Evolutionary conservation across 805 yeast species (phyloP), one percentile per base, ranked within the genome.

Genomic region (Saccharomycopsis sp.): DNA sequence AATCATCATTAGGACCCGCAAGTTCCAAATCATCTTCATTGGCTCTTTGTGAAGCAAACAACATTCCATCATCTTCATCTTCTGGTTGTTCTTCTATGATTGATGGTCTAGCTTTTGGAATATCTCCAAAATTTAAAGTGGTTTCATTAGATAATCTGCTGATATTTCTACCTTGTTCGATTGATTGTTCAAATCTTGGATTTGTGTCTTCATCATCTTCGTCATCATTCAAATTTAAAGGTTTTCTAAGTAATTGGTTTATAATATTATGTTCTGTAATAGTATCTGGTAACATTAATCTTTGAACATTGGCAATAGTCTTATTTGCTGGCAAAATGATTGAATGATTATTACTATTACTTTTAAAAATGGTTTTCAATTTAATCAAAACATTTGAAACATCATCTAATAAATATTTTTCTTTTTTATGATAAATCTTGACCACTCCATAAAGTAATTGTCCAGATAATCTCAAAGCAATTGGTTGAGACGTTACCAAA

Each of bases 361-460:
- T 57, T 40, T 57, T 64, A 58, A 84, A 81, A 2, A 84, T 72
- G 27, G 80, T 70, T 53, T 81, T 83, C 53, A 87, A 64, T 51
- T 76, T 79, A 48, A 75, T 60, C 44, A 86, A 58, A 3, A 86
- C 80, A 50, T 83, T 94, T 36, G 76, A 70, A 31, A 85, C 89
- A 55, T 88, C 96, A 41, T 85, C 94, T 37, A 82, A 63, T 19
- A 88, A 62, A 49, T 83, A 83, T 50, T 79, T 80, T 21, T 95
- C 85, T 58, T 88, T 84, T 45, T 89, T 66, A 10, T 92, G 78
- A 58, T 86, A 88, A 18, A 88, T 88, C 42, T 85, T 68, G 27
- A 85, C 94, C 3, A 88, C 85, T 37, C 96, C 96, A 41, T 82
- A 75, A 30, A 88, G 64, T 39, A 88, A 64, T 54, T 87, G 95